A percentile compares a stretch with the other conserved stretches of the same genome.
Evolutionary conservation across 768 basidiomycete species (phyloP).

Genomic region (Tulasnella sp.): DNA sequence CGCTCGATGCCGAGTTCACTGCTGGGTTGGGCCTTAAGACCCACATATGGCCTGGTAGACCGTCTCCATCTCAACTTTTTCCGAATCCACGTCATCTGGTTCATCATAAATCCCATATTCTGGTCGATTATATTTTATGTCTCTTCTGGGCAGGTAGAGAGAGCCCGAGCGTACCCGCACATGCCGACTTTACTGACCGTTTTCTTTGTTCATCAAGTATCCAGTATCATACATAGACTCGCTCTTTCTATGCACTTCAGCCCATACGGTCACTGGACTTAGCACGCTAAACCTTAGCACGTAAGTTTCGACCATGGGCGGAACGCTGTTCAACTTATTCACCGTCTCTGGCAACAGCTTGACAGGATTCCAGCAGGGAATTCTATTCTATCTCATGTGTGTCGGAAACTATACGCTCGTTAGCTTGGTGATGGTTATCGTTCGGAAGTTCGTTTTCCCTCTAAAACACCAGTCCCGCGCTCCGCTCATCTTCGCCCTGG

Average conservation of each 20-base stretch:
- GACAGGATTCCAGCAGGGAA: constrained; percentile 24
- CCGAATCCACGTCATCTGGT: constrained; percentile 35
- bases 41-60: not conserved
- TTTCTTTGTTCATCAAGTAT: not conserved
- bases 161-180: not conserved
- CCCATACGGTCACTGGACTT: constrained; percentile 53
- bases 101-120: constrained; percentile 65
- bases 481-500: not conserved
- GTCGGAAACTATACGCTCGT: constrained; percentile 36
- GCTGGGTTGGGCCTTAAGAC: not conserved
- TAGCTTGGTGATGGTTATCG: constrained; percentile 50
- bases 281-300: constrained; percentile 20
- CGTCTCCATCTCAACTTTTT: constrained; percentile 34
- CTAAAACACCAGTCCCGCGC: not conserved
- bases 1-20: not conserved
- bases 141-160: constrained; percentile 45
- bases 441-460: constrained; percentile 44
- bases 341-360: not conserved
- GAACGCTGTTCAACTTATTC: not conserved
- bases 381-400: constrained; percentile 61
- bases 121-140: constrained; percentile 78
- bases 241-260: constrained; percentile 65
- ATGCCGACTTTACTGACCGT: not conserved
- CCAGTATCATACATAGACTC: constrained; percentile 22
- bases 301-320: not conserved